Base-by-base conservation (phyloP, 2,329 filamentous ascomycete species). In the Aspergillus ibericus region DNA sequence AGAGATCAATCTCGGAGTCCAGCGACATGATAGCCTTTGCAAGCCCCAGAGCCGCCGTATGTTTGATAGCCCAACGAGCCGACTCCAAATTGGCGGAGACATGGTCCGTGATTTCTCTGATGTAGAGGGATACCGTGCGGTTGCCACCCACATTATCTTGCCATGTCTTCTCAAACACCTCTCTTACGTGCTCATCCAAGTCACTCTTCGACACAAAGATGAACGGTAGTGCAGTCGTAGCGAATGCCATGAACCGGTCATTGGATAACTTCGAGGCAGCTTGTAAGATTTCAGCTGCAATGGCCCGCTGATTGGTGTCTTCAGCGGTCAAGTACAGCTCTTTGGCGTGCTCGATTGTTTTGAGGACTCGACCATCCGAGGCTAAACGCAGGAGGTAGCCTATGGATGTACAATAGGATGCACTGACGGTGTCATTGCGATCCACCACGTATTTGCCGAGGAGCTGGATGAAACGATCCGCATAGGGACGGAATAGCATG, bases 371-470 rank as follows among this genome's bases (percentile, higher is more conserved):
- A 62, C 83, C 82, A 63, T 87, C 83, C 1, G 82, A 82, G n/a
- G 83, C 83, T 10, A 85, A 69, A 18, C 85, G 86, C 66, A 95
- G 83, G 56, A 98, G 81, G 72, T 98, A 98, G 0, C 93, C 95
- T 20, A 92, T 85, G 3, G 93, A 88, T 54, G 87, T 88, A 18
- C 93, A 93, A 72, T 97, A 99, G 2, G 90, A 90, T 61, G 90
- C 89, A 70, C 90, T 93, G 57, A 97, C 93, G 16, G 96, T 95
- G 66, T 97, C 92, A 70, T 99, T 99, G 63, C 90, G 88, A 72
- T 99, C 95, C 51, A 96, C 83, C 1, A 93, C 85, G 58, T 93
- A 86, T 73, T 91, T 93, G 68, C 92, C 86, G 63, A 96, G 83
- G 9, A 92, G 73, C 63, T 88, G 88, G 52, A 97, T 80, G 68